Percentiles rank a stretch among this genome's conserved stretches.
These are phyloP conservation scores for Penicillium canariense DNA, from an alignment of 495 filamentous ascomycete genomes.

Conservation along the genomic window DNA sequence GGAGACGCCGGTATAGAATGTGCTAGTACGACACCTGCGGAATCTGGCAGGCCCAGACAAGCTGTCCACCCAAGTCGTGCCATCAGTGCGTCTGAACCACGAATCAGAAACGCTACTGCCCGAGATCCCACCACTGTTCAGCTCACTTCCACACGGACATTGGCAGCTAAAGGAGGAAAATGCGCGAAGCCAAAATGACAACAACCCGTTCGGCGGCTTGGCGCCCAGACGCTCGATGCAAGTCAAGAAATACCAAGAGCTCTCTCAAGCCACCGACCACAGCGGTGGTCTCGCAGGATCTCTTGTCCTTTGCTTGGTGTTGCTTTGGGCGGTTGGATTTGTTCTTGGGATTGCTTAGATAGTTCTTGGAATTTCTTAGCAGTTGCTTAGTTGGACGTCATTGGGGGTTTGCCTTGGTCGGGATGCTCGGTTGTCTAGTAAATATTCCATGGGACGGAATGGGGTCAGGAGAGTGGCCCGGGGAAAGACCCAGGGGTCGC, in stretches of 20 bases:
- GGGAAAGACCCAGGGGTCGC: neutral
- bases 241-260: neutral
- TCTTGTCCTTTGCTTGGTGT: neutral
- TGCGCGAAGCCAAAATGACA: neutral
- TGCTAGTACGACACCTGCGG: neutral
- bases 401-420: neutral
- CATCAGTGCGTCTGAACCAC: neutral
- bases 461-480: neutral
- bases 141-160: neutral
- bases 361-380: neutral
- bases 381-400: neutral
- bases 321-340: too few species aligned
- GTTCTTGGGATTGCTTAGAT: neutral
- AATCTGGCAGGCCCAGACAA: neutral
- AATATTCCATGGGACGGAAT: neutral
- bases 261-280: neutral
- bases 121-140: neutral
- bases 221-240: slow-evolving; percentile 1
- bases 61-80: neutral
- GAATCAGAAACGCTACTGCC: neutral
- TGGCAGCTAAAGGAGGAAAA: neutral
- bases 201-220: slow-evolving; percentile 2
- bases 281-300: neutral
- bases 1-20: neutral
- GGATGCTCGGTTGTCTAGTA: neutral